Percentiles rank a stretch among this genome's conserved stretches.
Evolutionary conservation across 2,329 filamentous ascomycete species (phyloP).

Genomic region (Cercospora janseana): DNA sequence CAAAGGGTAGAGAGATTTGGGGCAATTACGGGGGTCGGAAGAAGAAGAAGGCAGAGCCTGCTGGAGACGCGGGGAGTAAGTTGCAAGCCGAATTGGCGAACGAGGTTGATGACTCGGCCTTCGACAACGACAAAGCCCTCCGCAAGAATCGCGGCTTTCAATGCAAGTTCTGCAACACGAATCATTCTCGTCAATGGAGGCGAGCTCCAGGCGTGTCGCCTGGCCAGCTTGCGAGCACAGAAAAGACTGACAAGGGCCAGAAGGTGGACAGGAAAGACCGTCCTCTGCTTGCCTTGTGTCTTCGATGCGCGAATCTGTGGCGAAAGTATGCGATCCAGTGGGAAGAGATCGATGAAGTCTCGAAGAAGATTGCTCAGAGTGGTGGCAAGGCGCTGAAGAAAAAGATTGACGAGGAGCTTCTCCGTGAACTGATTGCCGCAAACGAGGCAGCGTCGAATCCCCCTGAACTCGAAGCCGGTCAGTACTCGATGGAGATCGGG

Average conservation of each 20-base stretch:
- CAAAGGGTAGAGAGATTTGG: constrained; percentile 83
- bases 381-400: constrained; percentile 83
- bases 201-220: constrained; percentile 76
- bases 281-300: constrained; percentile 78
- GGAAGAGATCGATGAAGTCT: constrained; percentile 88
- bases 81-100: constrained; percentile 90
- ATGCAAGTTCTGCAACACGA: constrained; percentile 88
- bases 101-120: constrained; percentile 90
- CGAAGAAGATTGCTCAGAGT: constrained; percentile 80
- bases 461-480: constrained; percentile 26
- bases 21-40: constrained; percentile 83
- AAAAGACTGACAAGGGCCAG: constrained; percentile 63
- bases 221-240: constrained; percentile 65
- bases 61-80: constrained; percentile 64
- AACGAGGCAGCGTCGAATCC: constrained; percentile 51
- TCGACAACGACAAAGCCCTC: constrained; percentile 80
- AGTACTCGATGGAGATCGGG: constrained; percentile 31
- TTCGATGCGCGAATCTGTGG: constrained; percentile 90
- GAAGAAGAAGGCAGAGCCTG: constrained; percentile 63
- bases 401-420: constrained; percentile 87
- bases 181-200: constrained; percentile 83
- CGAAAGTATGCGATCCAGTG: constrained; percentile 93
- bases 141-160: constrained; percentile 79
- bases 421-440: constrained; percentile 67
- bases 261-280: constrained; percentile 73